Percentiles rank a stretch among this genome's conserved stretches.
Conservation (phyloP, 768 basidiomycete species). For the Leccinum broughii region DNA sequence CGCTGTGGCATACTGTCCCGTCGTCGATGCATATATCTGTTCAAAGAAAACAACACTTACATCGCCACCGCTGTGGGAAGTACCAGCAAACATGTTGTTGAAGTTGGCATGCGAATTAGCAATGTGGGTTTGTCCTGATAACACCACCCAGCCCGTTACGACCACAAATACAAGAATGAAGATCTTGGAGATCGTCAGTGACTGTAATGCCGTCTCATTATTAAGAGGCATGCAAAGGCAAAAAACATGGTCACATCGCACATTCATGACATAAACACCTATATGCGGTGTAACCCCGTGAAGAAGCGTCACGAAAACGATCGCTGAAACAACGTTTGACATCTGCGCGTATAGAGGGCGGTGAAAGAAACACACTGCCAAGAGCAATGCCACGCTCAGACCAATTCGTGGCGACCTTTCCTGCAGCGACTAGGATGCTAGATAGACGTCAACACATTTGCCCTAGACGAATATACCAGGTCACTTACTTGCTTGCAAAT, state of each 20-base stretch:
- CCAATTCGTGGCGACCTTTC: conserved; percentile 46
- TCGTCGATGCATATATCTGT: not conserved
- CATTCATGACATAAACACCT: conserved; percentile 58
- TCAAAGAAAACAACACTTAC: conserved; percentile 20
- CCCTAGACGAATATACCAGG: not conserved
- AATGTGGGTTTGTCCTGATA: conserved; percentile 58
- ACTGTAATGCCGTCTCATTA: conserved; percentile 29
- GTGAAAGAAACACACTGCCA: conserved; percentile 39
- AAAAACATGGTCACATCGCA: conserved; percentile 20
- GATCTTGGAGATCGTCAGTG: conserved; percentile 54
- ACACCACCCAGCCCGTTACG: conserved; percentile 59
- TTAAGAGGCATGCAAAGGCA: conserved; percentile 12
- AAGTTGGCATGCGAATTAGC: conserved; percentile 59
- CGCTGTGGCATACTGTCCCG: conserved; percentile 55
- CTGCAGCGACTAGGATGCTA: conserved; percentile 54
- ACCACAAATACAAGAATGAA: conserved; percentile 55
- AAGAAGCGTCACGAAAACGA: conserved; percentile 48
- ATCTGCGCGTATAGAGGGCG: not conserved
- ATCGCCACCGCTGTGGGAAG: conserved; percentile 51
- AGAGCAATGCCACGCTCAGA: conserved; percentile 60
- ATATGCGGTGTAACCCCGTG: conserved; percentile 52
- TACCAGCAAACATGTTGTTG: conserved; percentile 55
- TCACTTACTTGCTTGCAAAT: conserved; percentile 35
- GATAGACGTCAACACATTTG: not conserved
- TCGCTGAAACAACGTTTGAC: conserved; percentile 36